Conservation (phyloP, 1,284 basidiomycete genomes). For the Ceratobasidium sp. region DNA sequence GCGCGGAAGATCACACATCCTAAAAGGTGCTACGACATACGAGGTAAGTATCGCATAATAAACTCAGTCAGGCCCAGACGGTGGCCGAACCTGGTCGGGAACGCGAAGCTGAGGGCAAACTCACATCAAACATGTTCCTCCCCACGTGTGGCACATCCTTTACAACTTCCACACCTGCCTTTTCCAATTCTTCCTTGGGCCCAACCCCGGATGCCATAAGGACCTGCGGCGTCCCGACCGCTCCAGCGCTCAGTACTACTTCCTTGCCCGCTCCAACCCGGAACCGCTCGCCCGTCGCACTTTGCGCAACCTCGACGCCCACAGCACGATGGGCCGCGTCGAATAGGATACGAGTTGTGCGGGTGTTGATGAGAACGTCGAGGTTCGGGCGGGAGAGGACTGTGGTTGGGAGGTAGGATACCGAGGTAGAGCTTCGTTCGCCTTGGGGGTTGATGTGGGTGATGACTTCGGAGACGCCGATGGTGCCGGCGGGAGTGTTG, state of each 20-base stretch:
- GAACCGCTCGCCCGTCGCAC: slow-evolving; percentile 49
- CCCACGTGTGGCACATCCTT: slow-evolving; percentile 47
- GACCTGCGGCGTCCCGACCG: slow-evolving; percentile 48
- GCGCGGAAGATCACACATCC: slow-evolving; percentile 39
- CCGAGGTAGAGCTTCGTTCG: slow-evolving; percentile 57
- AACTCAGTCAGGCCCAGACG: too few species aligned
- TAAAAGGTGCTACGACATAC: slow-evolving; percentile 44
- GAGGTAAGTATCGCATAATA: too few species aligned
- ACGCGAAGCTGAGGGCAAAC: slow-evolving; percentile 11
- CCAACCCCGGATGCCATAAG: slow-evolving; percentile 48
- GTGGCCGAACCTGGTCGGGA: neutral
- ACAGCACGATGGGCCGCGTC: slow-evolving; percentile 48
- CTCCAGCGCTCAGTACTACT: slow-evolving; percentile 51
- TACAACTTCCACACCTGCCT: slow-evolving; percentile 40
- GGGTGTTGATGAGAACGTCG: slow-evolving; percentile 56
- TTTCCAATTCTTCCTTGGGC: slow-evolving; percentile 41
- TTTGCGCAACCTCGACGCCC: slow-evolving; percentile 54
- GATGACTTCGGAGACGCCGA: slow-evolving; percentile 52
- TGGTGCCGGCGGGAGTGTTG: slow-evolving; percentile 52
- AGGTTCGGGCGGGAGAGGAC: slow-evolving; percentile 58
- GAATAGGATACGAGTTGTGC: slow-evolving; percentile 50
- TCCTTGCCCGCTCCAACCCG: slow-evolving; percentile 55
- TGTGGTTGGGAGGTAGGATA: slow-evolving; percentile 56
- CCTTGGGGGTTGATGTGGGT: slow-evolving; percentile 55
- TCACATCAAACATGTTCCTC: slow-evolving; percentile 47